A percentile compares a stretch with the other conserved stretches of the same genome.
Conservation (phyloP, 192 early-diverging fungal genomes). For the Neocallimastix lanati region DNA sequence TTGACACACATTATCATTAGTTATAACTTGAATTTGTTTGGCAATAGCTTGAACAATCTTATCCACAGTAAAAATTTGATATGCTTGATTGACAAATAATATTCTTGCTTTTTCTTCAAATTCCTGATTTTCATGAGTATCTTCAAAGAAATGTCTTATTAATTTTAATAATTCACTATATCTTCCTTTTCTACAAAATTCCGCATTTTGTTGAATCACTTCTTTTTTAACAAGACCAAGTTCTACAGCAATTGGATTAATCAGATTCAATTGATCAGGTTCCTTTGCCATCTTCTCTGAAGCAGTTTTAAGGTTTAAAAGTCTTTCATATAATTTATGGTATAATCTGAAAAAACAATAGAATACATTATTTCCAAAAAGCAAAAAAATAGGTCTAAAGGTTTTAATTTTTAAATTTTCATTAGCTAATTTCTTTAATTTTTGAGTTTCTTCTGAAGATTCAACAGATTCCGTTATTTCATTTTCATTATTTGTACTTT, state of each 20-base stretch:
- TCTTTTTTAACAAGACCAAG: not conserved
- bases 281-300: not conserved
- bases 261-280: not conserved
- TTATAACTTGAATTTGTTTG: conserved; percentile 31
- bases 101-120: conserved; percentile 79
- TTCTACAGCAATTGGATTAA: not conserved
- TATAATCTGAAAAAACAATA: conserved; percentile 80
- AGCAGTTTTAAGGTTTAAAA: not conserved
- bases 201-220: not conserved
- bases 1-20: conserved; percentile 9
- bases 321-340: conserved; percentile 11
- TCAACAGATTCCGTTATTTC: not conserved
- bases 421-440: not conserved
- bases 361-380: conserved; percentile 73
- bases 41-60: conserved; percentile 61
- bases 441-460: not conserved
- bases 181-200: not conserved
- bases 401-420: not conserved
- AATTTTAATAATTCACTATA: not conserved
- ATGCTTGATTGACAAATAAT: conserved; percentile 78
- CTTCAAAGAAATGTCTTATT: not conserved
- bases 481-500: not conserved
- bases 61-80: conserved; percentile 75
- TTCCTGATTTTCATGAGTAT: conserved; percentile 7
- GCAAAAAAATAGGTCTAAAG: conserved; percentile 5